A percentile compares a stretch with the other conserved stretches of the same genome.
Evolutionary conservation across 768 basidiomycete genomes (phyloP).

Genomic region (Mycena galopus): DNA sequence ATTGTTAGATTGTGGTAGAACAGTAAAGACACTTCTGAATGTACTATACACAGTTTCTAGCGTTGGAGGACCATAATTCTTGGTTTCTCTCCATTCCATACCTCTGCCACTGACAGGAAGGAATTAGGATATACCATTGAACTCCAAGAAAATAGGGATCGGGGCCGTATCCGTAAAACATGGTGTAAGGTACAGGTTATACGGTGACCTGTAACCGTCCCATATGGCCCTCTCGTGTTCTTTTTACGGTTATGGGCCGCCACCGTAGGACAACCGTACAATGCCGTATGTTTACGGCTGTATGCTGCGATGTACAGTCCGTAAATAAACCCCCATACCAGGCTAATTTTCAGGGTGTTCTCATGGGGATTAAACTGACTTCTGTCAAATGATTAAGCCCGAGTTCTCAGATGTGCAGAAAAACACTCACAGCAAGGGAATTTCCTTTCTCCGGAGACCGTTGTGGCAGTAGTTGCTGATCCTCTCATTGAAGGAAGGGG

Average conservation of each 20-base stretch:
- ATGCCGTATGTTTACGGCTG: neutral
- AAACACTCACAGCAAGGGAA: neutral
- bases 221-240: neutral
- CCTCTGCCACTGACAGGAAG: too few relatives aligned
- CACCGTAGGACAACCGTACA: neutral
- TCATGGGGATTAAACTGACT: neutral
- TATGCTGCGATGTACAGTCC: neutral
- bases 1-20: too few relatives aligned
- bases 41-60: too few relatives aligned
- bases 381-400: neutral
- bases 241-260: neutral
- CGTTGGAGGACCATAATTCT: too few relatives aligned
- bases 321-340: too few relatives aligned
- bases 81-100: too few relatives aligned
- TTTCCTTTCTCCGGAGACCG: neutral
- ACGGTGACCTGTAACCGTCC: neutral
- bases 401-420: neutral
- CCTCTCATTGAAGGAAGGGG: neutral
- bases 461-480: conserved; percentile 3
- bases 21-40: too few relatives aligned
- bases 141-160: too few relatives aligned
- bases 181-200: neutral
- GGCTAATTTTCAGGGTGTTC: too few relatives aligned
- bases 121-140: too few relatives aligned
- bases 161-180: too few relatives aligned